Base-by-base conservation (phyloP, 805 yeast species). In the Torulaspora delbrueckii region DNA sequence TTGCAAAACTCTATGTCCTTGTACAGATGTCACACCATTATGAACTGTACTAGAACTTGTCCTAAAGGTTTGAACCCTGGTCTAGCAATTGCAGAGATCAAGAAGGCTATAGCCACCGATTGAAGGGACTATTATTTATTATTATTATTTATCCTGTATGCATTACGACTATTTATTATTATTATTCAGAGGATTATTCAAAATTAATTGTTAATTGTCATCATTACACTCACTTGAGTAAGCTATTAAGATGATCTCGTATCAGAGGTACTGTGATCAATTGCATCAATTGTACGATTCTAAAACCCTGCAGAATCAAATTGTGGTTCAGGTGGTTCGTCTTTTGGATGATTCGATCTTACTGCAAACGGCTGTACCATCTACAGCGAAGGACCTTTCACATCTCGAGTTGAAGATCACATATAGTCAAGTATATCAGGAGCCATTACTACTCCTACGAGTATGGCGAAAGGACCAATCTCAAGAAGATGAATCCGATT, bases 41-140 rank as follows among this genome's bases (percentile, higher is more conserved):
- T 93, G 96, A 93, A 93, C 81, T 93, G 99, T 81, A 79, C 99
- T 43, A 84, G 80, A 67, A 93, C 99, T 47, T 93, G 99, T 77
- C 99, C 99, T 59, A 85, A 93, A 82, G 97, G 96, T 54, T 79
- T 93, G 75, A 93, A 93, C 73, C 99, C 99, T 38, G 99, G 98
- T 74, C 76, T 68, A 61, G 98, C 99, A 48, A 93, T 93, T 72
- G 98, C 98, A 54, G 89, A 88, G 72, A 89, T 93, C 71, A 93
- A 93, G 79, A 90, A 88, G 76, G 81, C 82, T 65, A 78, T 93
- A 78, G 93, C 96, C 43, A 77, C 85, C 62, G 88, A 79, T 58
- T 82, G 74, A 39, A 30, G 19, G 66, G 7, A 31, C 32, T 10
- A 26, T 23, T 39, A 24, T 32, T 32, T 25, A 24, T 31, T 40